Conservation (phyloP, 345 rosid species). For the Gynandropsis gynandra region DNA sequence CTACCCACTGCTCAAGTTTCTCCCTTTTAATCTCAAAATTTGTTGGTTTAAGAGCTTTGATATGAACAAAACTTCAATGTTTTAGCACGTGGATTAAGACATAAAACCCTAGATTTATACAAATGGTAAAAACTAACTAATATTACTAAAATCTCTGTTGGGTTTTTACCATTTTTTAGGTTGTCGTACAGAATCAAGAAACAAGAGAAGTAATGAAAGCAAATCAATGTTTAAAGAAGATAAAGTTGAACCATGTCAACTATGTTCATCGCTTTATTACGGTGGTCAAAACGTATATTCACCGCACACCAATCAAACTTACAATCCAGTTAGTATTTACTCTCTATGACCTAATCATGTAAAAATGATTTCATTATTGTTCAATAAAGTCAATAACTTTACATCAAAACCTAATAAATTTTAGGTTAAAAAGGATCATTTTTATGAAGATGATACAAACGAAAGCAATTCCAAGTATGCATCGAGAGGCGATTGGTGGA, state of each 20-base stretch:
- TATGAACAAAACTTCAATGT: no score
- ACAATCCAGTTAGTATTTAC: slow-evolving; percentile 46
- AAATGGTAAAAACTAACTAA: no score
- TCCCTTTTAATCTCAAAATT: no score
- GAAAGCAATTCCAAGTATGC: slow-evolving; percentile 49
- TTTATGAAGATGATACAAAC: slow-evolving; percentile 46
- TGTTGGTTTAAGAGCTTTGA: no score
- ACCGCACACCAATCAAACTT: slow-evolving; percentile 32
- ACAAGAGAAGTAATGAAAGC: slow-evolving; percentile 30
- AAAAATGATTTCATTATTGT: no score
- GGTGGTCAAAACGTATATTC: slow-evolving; percentile 79
- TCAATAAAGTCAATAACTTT: neutral
- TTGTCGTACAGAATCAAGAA: slow-evolving; percentile 25
- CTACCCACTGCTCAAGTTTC: slow-evolving; percentile 19
- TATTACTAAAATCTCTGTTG: neutral
- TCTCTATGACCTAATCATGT: neutral
- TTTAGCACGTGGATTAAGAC: no score
- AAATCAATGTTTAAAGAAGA: slow-evolving; percentile 37
- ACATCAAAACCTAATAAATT: neutral
- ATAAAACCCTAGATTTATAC: no score
- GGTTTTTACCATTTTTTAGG: slow-evolving; percentile 28
- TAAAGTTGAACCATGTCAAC: slow-evolving; percentile 51
- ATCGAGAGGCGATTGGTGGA: slow-evolving; percentile 96
- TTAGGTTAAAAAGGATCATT: slow-evolving; percentile 43
- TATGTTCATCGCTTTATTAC: slow-evolving; percentile 81